Evolutionary conservation across 1,139 yeast genomes (phyloP).

Genomic region (Kodamaea ohmeri): DNA sequence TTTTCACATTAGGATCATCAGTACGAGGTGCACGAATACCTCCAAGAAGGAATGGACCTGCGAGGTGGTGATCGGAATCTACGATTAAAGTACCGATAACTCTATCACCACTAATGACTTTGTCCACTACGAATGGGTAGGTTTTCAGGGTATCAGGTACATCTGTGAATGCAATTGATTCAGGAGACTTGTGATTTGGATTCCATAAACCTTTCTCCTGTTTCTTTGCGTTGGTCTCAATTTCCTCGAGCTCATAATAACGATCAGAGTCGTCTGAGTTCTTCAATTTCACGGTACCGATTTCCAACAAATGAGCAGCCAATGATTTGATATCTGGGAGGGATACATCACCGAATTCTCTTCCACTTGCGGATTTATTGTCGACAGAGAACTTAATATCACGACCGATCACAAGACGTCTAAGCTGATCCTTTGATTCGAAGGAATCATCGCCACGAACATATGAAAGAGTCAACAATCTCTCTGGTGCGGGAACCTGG

Average conservation of each 20-base stretch:
- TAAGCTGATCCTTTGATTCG: constrained; percentile 59
- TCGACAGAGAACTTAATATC: constrained; percentile 58
- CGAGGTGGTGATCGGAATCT: constrained; percentile 40
- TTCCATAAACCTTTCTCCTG: constrained; percentile 58
- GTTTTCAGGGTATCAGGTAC: constrained; percentile 38
- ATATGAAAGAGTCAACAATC: constrained; percentile 61
- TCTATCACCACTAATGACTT: constrained; percentile 77
- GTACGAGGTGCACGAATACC: constrained; percentile 75
- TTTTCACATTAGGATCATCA: constrained; percentile 42
- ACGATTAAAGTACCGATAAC: constrained; percentile 56
- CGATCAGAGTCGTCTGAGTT: constrained; percentile 40
- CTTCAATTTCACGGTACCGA: constrained; percentile 64
- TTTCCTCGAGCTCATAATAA: constrained; percentile 24
- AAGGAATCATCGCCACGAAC: constrained; percentile 57
- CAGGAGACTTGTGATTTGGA: constrained; percentile 14
- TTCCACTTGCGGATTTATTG: constrained; percentile 50
- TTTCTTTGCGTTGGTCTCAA: constrained; percentile 52
- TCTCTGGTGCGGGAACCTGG: constrained; percentile 52
- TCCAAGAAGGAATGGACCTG: constrained; percentile 63
- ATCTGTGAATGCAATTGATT: constrained; percentile 23
- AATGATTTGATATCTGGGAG: constrained; percentile 65
- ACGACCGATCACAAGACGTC: constrained; percentile 67
- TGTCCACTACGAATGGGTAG: constrained; percentile 62
- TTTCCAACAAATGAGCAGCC: constrained; percentile 52
- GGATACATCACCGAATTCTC: constrained; percentile 72